Evolutionary conservation across 73 alveolate genomes (phyloP).

Genomic region (Blepharisma stoltei): DNA sequence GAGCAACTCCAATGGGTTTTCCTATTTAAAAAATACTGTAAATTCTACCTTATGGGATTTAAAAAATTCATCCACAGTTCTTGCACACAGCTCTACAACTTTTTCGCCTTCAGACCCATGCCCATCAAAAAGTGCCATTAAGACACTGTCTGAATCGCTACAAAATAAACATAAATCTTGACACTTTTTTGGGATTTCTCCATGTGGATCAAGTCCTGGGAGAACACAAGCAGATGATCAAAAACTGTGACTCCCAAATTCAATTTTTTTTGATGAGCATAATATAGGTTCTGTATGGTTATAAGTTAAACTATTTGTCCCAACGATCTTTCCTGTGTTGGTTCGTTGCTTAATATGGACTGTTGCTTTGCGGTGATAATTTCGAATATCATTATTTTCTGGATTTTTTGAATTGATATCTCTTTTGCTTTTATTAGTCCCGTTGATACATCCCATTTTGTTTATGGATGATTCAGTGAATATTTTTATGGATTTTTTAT

Average conservation of each 20-base stretch:
- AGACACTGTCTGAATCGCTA: not conserved
- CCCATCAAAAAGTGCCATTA: conserved; percentile 16
- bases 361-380: conserved; percentile 14
- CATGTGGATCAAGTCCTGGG: conserved; percentile 33
- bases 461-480: too few relatives aligned
- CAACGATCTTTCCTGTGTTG: not conserved
- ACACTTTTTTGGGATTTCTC: not conserved
- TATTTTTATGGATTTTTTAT: too few relatives aligned
- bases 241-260: not conserved
- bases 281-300: conserved; percentile 12
- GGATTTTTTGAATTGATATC: not conserved
- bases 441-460: too few relatives aligned
- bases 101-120: conserved; percentile 33
- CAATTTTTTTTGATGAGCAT: not conserved
- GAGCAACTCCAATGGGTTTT: not conserved
- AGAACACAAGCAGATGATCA: not conserved
- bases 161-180: conserved; percentile 5
- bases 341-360: not conserved
- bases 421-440: not conserved
- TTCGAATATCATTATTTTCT: not conserved
- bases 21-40: not conserved
- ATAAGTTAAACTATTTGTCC: not conserved
- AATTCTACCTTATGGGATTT: not conserved
- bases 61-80: not conserved
- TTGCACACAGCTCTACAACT: conserved; percentile 16